A percentile compares a stretch with the other conserved stretches of the same genome.
Conservation (phyloP, 306 rosid species). For the Cicer judaicum region DNA sequence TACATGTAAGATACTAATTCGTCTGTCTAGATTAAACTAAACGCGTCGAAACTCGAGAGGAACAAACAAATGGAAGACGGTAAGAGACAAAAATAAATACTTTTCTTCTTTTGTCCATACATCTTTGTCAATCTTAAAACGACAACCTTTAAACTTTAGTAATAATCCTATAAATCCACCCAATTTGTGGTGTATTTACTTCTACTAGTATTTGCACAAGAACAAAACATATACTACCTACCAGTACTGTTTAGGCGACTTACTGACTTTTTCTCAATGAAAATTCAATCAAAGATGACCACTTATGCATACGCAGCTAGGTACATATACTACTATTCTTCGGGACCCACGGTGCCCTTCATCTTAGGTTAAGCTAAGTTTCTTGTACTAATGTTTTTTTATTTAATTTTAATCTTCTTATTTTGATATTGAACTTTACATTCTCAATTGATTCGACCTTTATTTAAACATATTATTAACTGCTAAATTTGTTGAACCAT, state of each 20-base stretch:
- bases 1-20: background rate
- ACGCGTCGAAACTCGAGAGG: background rate
- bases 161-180: constrained; percentile 5
- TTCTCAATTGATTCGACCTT: too few relatives aligned
- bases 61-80: background rate
- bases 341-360: background rate
- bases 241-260: too few relatives aligned
- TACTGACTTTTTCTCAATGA: background rate
- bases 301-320: background rate
- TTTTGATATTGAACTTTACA: too few relatives aligned
- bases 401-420: too few relatives aligned
- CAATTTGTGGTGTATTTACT: background rate
- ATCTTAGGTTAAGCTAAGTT: constrained; percentile 11
- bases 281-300: constrained; percentile 12
- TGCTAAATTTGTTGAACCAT: too few relatives aligned
- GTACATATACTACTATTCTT: background rate
- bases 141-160: background rate
- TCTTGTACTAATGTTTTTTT: too few relatives aligned
- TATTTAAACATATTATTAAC: too few relatives aligned
- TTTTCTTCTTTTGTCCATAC: too few relatives aligned
- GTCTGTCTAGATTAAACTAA: background rate
- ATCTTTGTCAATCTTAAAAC: constrained; percentile 14
- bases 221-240: too few relatives aligned
- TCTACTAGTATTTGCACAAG: background rate
- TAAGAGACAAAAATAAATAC: background rate